A percentile compares a stretch with the other conserved stretches of the same genome.
Evolutionary conservation across 176 grass and related monocot species (phyloP).

Genomic region (Triticum urartu): DNA sequence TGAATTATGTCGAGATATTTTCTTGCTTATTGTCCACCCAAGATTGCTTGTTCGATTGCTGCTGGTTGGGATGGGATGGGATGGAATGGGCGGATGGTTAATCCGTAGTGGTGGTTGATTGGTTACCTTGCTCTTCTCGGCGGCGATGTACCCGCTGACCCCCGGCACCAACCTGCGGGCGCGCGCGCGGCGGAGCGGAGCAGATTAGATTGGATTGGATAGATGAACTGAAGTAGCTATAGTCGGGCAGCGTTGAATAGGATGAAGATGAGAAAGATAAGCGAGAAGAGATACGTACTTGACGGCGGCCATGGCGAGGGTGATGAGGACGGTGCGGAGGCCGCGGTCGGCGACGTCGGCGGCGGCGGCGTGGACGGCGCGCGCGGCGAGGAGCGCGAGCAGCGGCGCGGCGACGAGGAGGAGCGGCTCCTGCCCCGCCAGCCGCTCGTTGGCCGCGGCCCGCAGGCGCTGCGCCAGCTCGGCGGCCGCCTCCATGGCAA

Average conservation of each 20-base stretch:
- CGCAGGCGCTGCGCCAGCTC: conserved; percentile 50
- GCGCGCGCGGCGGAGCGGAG: not conserved
- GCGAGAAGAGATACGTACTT: conserved; percentile 41
- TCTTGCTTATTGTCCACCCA: too few species aligned
- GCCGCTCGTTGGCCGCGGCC: conserved; percentile 49
- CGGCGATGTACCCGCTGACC: conserved; percentile 67
- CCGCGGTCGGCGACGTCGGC: conserved; percentile 56
- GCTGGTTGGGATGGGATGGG: not conserved
- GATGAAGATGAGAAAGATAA: too few species aligned
- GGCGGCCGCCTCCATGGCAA: conserved; percentile 26
- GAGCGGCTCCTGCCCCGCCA: conserved; percentile 71
- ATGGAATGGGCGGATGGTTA: not conserved
- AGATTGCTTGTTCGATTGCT: not conserved
- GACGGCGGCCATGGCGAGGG: conserved; percentile 48
- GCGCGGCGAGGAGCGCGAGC: conserved; percentile 60
- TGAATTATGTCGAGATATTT: too few species aligned
- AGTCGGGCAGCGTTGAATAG: not conserved
- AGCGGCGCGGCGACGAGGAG: conserved; percentile 62
- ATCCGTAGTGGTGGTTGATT: not conserved
- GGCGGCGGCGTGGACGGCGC: conserved; percentile 44
- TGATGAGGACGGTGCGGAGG: conserved; percentile 44
- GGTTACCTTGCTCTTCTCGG: conserved; percentile 85
- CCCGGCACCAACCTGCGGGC: conserved; percentile 70
- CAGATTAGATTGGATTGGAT: not conserved
- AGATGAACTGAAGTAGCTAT: not conserved